These are phyloP conservation scores for Mimosa pudica DNA, from an alignment of 306 rosid species.

Conservation along the genomic window DNA sequence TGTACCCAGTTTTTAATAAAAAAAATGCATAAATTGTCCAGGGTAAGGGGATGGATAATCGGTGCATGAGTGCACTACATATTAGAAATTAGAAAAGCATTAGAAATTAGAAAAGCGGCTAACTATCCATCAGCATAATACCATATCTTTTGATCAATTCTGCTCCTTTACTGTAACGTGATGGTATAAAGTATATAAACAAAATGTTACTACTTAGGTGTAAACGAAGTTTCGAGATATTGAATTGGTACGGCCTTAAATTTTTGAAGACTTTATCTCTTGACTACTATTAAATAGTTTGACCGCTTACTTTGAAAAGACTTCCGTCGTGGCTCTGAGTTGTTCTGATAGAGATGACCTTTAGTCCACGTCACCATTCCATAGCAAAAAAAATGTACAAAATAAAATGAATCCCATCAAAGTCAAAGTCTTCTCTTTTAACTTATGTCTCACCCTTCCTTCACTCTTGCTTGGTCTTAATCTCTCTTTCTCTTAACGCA, in stretches of 20 bases:
- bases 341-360: neutral
- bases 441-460: neutral
- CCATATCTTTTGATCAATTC: neutral
- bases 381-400: neutral
- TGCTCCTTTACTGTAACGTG: no score
- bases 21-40: no score
- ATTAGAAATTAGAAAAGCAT: no score
- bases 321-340: neutral
- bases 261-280: neutral
- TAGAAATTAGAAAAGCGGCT: neutral
- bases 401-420: neutral
- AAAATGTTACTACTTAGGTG: no score
- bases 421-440: neutral
- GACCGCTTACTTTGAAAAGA: constrained; percentile 2
- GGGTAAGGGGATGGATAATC: no score
- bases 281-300: neutral
- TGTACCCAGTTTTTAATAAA: no score
- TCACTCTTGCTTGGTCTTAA: neutral
- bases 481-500: neutral
- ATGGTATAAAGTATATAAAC: no score
- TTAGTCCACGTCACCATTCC: neutral
- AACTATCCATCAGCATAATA: neutral
- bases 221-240: no score
- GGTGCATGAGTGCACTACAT: no score
- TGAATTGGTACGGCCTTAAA: neutral